Evolutionary conservation across 1,284 basidiomycete species (phyloP).

Genomic region (Mixia osmundae): DNA sequence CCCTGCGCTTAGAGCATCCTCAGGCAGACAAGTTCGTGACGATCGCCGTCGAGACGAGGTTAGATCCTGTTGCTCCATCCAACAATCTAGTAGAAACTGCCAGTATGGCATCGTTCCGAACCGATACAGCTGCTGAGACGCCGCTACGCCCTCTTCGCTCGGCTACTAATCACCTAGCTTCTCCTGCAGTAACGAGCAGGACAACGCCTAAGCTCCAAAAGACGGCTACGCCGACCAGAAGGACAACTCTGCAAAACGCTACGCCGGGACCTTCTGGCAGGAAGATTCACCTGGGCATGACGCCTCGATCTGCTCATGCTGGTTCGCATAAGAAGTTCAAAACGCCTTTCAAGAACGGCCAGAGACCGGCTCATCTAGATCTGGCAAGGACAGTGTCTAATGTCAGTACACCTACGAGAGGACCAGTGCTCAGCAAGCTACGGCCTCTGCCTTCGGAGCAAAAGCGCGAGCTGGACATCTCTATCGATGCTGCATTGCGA

Average conservation of each 20-base stretch:
- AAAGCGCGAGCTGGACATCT: no score
- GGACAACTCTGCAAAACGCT: slow-evolving; percentile 3
- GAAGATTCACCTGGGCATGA: slow-evolving; percentile 14
- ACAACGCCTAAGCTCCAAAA: background rate
- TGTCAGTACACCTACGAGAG: background rate
- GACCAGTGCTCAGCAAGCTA: background rate
- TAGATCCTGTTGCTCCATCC: no score
- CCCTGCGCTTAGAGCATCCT: no score
- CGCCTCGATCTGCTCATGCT: slow-evolving; percentile 10
- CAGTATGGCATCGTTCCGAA: no score
- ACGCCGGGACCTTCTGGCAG: slow-evolving; percentile 3
- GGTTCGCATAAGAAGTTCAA: slow-evolving; percentile 10
- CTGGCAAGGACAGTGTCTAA: background rate
- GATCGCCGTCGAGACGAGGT: no score
- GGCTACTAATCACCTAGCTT: background rate
- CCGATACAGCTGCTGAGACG: no score
- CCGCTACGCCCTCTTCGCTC: slow-evolving; percentile 1
- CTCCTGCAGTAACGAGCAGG: background rate
- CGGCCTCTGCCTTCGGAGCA: no score
- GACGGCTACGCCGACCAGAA: background rate
- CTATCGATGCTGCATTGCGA: background rate
- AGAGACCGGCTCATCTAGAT: slow-evolving; percentile 4
- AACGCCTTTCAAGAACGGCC: slow-evolving; percentile 16
- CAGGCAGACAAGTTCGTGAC: no score
- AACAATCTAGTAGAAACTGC: no score